Evolutionary conservation across 768 basidiomycete species (phyloP), one percentile per base, ranked within the genome.

Genomic region (Naganishia vaughanmartiniae): DNA sequence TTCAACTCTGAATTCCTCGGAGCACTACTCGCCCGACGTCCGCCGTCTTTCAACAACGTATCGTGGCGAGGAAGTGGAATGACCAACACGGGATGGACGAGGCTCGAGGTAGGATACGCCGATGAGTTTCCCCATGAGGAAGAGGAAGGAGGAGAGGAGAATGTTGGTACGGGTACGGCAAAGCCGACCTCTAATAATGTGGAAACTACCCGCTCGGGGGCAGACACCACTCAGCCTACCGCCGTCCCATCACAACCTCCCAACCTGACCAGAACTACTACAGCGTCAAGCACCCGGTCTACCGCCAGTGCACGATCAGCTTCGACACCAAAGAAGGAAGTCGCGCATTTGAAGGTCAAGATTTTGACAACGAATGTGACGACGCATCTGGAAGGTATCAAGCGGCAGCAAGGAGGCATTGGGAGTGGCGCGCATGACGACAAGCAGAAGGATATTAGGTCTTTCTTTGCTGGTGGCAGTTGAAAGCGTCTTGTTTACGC

Each of bases 391-490:
- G 78, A 80, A 3, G 79, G 80, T 0, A 60, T 83, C 17, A 84
- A 82, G 56, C 87, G 91, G 4, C 91, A 93, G 78, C 86, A 84
- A 70, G 90, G 90, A 2, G 90, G 92, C 0, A 88, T 91, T 55
- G 88, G 90, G 7, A 87, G 86, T 56, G 78, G 85, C 15, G 86
- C 88, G 0, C 85, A 89, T 76, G 91, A 93, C 76, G 87, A 87
- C 34, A 86, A 86, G 70, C 91, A 94, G 78, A 84, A 85, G 72
- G 87, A 89, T 76, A 89, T 93, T 55, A 85, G 89, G 26, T 84
- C 85, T 2, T 92, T 91, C 83, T 90, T 92, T 72, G 91, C 92
- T 81, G 92, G 91, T 14, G 92, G 78, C 19, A 42, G 67, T 30
- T 65, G 48, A n/a, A 51, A n/a, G 46, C 24, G 24, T n/a, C 12